Evolutionary conservation across 352 stramenopile genomes (phyloP).

Genomic region (Phytophthora rubi): DNA sequence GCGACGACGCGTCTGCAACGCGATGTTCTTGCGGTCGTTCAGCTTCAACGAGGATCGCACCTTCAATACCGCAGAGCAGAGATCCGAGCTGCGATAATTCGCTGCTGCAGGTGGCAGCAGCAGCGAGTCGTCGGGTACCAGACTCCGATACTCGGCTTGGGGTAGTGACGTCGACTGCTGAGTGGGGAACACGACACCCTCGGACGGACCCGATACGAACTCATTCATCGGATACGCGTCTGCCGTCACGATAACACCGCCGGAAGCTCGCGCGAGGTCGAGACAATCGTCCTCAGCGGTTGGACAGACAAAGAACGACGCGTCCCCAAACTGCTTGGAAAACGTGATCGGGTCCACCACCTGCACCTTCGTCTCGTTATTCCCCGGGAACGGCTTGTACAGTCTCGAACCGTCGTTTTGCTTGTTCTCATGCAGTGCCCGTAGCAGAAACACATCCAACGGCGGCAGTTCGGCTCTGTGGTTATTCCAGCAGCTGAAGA

Average conservation of each 20-base stretch:
- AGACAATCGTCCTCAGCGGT: conserved; percentile 71
- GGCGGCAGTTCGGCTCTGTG: conserved; percentile 51
- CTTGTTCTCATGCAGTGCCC: conserved; percentile 20
- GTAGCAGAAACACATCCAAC: conserved; percentile 42
- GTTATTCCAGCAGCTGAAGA: conserved; percentile 50
- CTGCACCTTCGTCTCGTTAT: conserved; percentile 33
- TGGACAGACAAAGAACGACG: conserved; percentile 61
- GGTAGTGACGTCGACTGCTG: conserved; percentile 7
- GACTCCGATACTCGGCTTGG: conserved; percentile 13
- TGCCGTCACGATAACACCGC: conserved; percentile 54
- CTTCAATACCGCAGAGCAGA: conserved; percentile 29
- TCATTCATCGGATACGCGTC: conserved; percentile 75
- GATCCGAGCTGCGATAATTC: conserved; percentile 21
- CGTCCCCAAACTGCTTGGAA: conserved; percentile 44
- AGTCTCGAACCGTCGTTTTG: conserved; percentile 27
- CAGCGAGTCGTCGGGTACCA: conserved; percentile 24
- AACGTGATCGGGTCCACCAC: conserved; percentile 41
- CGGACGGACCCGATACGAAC: conserved; percentile 24
- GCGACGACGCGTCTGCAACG: conserved; percentile 35
- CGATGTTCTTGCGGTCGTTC: conserved; percentile 33
- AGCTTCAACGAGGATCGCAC: conserved; percentile 21
- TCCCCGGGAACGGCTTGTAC: conserved; percentile 28
- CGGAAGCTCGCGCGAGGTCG: conserved; percentile 56
- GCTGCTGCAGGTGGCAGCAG: conserved; percentile 15
- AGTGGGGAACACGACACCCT: conserved; percentile 31